Conservation (phyloP, 768 basidiomycete genomes). For the Termitomyces sp. region DNA sequence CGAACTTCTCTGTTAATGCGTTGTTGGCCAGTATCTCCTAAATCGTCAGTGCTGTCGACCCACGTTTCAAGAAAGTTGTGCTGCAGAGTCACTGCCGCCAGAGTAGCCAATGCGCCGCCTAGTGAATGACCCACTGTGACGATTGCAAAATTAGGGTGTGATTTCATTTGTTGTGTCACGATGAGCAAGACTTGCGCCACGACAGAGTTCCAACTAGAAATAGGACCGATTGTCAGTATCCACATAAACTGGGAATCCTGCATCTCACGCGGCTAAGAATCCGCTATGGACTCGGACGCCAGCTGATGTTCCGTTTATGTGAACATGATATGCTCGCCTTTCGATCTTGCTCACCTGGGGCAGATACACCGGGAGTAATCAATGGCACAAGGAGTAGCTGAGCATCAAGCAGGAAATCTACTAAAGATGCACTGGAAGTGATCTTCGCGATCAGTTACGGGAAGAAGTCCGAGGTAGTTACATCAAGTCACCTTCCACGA, state of each 20-base stretch:
- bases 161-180: slow-evolving; percentile 2
- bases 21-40: not conserved
- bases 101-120: slow-evolving; percentile 45
- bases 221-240: not conserved
- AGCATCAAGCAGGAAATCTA: slow-evolving; percentile 37
- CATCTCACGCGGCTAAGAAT: slow-evolving; percentile 42
- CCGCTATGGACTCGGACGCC: slow-evolving; percentile 42
- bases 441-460: not conserved
- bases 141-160: slow-evolving; percentile 17
- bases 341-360: slow-evolving; percentile 26
- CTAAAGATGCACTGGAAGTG: slow-evolving; percentile 31
- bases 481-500: slow-evolving; percentile 39
- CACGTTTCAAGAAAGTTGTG: slow-evolving; percentile 34
- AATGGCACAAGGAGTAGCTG: slow-evolving; percentile 39
- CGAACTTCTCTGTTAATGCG: slow-evolving; percentile 25
- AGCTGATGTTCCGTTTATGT: slow-evolving; percentile 18
- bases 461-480: not conserved
- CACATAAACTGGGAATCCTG: not conserved
- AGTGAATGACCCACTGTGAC: slow-evolving; percentile 50
- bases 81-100: slow-evolving; percentile 41
- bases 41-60: slow-evolving; percentile 6
- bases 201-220: slow-evolving; percentile 44
- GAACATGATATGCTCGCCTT: not conserved
- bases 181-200: slow-evolving; percentile 1
- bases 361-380: slow-evolving; percentile 36